Percentiles rank a stretch among this genome's conserved stretches.
Evolutionary conservation across 176 grass and related monocot genomes (phyloP).

Genomic region (Avena sativa): DNA sequence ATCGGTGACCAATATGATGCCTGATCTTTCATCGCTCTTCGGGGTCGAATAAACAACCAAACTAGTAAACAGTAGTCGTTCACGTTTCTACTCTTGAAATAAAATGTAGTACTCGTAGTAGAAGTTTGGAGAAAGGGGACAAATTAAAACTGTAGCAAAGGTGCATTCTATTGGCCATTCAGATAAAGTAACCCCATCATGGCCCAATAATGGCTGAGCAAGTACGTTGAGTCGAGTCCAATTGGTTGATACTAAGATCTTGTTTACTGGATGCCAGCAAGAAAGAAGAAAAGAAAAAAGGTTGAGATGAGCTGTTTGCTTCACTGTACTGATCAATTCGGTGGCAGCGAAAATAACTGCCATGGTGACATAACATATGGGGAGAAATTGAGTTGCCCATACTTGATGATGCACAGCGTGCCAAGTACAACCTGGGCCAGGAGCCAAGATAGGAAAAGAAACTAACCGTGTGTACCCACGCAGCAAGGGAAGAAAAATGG

Average conservation of each 20-base stretch:
- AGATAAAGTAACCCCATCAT: slow-evolving; percentile 37
- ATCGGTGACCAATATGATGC: background rate
- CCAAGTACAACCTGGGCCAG: slow-evolving; percentile 38
- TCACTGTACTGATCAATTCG: slow-evolving; percentile 9
- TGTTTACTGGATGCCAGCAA: slow-evolving; percentile 7
- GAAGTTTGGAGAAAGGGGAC: background rate
- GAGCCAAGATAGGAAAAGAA: slow-evolving; percentile 35
- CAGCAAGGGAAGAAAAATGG: background rate
- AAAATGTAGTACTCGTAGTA: background rate
- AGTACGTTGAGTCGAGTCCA: background rate
- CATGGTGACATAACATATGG: slow-evolving; percentile 3
- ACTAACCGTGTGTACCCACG: background rate
- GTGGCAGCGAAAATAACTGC: slow-evolving; percentile 15
- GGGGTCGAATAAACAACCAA: slow-evolving; percentile 13
- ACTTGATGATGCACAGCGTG: slow-evolving; percentile 29
- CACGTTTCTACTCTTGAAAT: slow-evolving; percentile 31
- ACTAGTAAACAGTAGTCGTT: background rate
- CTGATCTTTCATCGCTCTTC: background rate
- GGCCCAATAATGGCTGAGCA: slow-evolving; percentile 20
- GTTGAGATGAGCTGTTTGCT: slow-evolving; percentile 29
- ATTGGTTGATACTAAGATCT: background rate
- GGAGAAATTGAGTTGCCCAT: slow-evolving; percentile 22
- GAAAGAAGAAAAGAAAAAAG: slow-evolving; percentile 3
- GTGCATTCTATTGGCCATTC: slow-evolving; percentile 6
- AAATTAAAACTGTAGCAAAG: slow-evolving; percentile 31